Evolutionary conservation across 192 early-diverging fungal genomes (phyloP).

Genomic region (Umbelopsis ramanniana): DNA sequence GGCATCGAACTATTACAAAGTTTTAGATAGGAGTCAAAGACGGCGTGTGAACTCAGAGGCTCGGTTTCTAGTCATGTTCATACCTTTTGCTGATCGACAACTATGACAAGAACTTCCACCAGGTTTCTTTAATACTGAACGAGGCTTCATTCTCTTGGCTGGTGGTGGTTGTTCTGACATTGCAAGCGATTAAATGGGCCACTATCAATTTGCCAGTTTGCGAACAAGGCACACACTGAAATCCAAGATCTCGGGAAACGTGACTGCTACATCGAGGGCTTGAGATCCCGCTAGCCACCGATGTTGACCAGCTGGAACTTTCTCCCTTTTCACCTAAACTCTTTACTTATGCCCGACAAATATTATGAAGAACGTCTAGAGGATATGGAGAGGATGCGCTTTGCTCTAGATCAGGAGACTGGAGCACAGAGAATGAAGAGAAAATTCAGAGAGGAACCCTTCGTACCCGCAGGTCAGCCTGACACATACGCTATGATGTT

Average conservation of each 20-base stretch:
- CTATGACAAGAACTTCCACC: slow-evolving; percentile 3
- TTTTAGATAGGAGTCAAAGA: background rate
- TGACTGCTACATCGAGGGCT: background rate
- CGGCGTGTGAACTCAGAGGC: background rate
- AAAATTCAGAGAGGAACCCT: slow-evolving; percentile 44
- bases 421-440: slow-evolving; percentile 34
- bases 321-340: slow-evolving; percentile 1
- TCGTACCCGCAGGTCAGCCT: slow-evolving; percentile 41
- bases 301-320: background rate
- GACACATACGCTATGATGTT: background rate
- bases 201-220: too few relatives aligned
- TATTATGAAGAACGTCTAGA: slow-evolving; percentile 24
- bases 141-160: background rate
- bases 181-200: background rate
- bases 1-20: background rate
- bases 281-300: background rate
- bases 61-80: background rate
- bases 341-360: slow-evolving; percentile 6
- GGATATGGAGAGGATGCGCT: slow-evolving; percentile 34
- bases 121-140: background rate
- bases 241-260: background rate
- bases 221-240: too few relatives aligned
- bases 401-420: slow-evolving; percentile 31
- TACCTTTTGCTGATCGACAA: slow-evolving; percentile 8
- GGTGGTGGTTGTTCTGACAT: slow-evolving; percentile 8